Base-by-base conservation (phyloP, 2,329 filamentous ascomycete species). In the Salinomyces thailandicus region DNA sequence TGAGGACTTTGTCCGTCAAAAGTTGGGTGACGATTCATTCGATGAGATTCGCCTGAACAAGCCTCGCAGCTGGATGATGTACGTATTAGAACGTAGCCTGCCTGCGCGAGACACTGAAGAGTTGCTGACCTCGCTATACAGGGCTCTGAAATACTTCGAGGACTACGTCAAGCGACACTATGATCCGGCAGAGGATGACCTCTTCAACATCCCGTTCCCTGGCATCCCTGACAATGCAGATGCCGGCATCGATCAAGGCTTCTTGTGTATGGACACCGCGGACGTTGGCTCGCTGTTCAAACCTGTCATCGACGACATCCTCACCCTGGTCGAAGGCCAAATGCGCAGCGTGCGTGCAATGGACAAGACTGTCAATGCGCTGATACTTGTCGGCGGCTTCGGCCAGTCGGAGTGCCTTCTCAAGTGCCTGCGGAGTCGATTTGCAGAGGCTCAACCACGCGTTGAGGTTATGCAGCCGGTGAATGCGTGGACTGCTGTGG, bases 101-200 rank as follows among this genome's bases (percentile, higher is more conserved):
- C n/a, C n/a, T n/a, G n/a, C n/a, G n/a, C n/a, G n/a, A n/a, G n/a
- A n/a, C n/a, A n/a, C n/a, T n/a, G n/a, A n/a, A n/a, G n/a, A n/a
- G n/a, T n/a, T n/a, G n/a, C n/a, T n/a, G n/a, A n/a, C n/a, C n/a
- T n/a, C n/a, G n/a, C n/a, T n/a, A n/a, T n/a, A n/a, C n/a, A n/a
- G n/a, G n/a, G 81, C 77, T 2, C 63, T 85, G 29, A 72, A 75
- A 37, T 85, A 84, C 54, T 87, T 85, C 59, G 81, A 86, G 51
- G 81, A 85, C 51, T 85, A 84, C 52, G 81, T 86, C 8, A 86
- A 86, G 60, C 72, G 81, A n/a, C 85, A 84, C 51, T 87, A 86
- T 53, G 79, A 83, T 27, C 81, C 84, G 50, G 73, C 81, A 44
- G 69, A 76, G 26, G 29, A 31, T 14, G 39, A 22, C 19, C 80